Base-by-base conservation (phyloP, 2,329 filamentous ascomycete genomes). In the Apiospora koreana region DNA sequence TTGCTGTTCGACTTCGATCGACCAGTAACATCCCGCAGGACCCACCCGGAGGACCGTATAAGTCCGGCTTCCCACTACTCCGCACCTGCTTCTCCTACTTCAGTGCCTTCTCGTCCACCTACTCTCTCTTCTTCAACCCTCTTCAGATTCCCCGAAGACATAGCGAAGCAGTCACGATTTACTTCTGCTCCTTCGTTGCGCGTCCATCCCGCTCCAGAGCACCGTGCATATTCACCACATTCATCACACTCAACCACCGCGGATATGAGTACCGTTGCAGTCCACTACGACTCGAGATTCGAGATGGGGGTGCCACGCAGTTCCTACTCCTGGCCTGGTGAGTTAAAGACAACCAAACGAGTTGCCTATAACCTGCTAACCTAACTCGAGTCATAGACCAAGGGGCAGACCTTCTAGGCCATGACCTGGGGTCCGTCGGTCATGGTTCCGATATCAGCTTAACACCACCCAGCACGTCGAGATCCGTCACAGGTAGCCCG, bases 401-500 rank as follows among this genome's bases (percentile, higher is more conserved):
- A 74, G 79, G 76, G 28, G 68, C 73, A 31, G 78, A 80, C 68
- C 76, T 86, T 50, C 76, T 88, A 41, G 80, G 81, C 65, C 82
- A 84, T 73, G 84, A 86, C 68, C 76, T 87, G 66, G 76, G 81
- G 58, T 81, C 83, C n/a, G 83, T 88, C 76, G 80, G 81, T 46
- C 78, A 81, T 68, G 75, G 78, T 65, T 86, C 87, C 31, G 87
- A 88, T 70, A 80, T 82, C 71, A 88, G 85, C 78, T 79, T 87
- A 65, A 86, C 86, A 28, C 85, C 87, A 45, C 84, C 85, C 31
- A 83, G 80, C 70, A 80, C 80, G 46, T 83, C 86, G 35, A 82
- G 86, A 79, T 89, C 87, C 28, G 80, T 86, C 65, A 89, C 88
- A 48, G 86, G 85, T 28, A 91, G 89, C 79, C 88, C 89, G 35